These are phyloP conservation scores for Santalum album DNA, from an alignment of 164 flowering plant genomes.

Conservation along the genomic window DNA sequence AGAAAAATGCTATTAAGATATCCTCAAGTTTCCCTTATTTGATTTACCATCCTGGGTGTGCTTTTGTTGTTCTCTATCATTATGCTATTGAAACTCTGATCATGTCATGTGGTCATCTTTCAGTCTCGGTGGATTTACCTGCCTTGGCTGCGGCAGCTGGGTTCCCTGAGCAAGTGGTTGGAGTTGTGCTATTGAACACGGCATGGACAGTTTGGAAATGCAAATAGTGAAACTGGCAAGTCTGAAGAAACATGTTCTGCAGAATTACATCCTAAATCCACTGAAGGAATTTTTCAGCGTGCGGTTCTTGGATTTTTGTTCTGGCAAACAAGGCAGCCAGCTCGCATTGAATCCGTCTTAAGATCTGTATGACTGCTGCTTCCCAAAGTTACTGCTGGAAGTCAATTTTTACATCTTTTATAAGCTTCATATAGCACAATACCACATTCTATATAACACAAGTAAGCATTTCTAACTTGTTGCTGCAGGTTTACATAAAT, in stretches of 20 bases:
- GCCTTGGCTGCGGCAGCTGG: slow-evolving; percentile 74
- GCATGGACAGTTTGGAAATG: slow-evolving; percentile 90
- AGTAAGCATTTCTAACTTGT: background rate
- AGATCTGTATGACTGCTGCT: slow-evolving; percentile 59
- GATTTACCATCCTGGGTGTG: too few species aligned
- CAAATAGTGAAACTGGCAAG: slow-evolving; percentile 17
- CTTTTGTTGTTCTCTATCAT: background rate
- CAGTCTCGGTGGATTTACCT: slow-evolving; percentile 94
- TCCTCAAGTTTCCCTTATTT: too few species aligned
- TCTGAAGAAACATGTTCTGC: slow-evolving; percentile 44
- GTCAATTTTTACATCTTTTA: too few species aligned
- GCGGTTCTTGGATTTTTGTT: slow-evolving; percentile 74
- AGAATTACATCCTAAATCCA: slow-evolving; percentile 59
- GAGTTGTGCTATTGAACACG: slow-evolving; percentile 71
- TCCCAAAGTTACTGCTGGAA: background rate
- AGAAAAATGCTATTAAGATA: background rate
- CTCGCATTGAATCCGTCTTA: slow-evolving; percentile 74
- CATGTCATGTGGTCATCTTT: slow-evolving; percentile 13
- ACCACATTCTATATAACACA: too few species aligned
- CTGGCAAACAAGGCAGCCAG: slow-evolving; percentile 97
- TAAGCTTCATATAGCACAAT: too few species aligned
- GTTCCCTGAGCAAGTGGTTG: slow-evolving; percentile 60
- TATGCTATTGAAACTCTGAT: background rate
- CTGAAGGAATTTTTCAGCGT: slow-evolving; percentile 84
- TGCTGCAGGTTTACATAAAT: slow-evolving; percentile 70